Evolutionary conservation across 1,139 yeast species (phyloP), one percentile per base, ranked within the genome.

Genomic region (Zygosaccharomyces pseudobailii): DNA sequence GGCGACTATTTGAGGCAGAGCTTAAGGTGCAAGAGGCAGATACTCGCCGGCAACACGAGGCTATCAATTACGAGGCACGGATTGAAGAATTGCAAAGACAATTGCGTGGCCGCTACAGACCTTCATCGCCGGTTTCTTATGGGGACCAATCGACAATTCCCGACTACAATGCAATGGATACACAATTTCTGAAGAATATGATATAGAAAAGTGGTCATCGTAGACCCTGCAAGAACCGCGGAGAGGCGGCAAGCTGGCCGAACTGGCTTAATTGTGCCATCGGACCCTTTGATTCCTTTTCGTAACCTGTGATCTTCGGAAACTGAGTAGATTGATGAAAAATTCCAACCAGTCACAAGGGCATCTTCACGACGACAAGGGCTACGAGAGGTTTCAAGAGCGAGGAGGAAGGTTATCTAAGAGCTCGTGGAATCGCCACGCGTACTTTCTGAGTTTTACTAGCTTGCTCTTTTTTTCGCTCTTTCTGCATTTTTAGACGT

Each of bases 21-120:
- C 40, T 49, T 30, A 58, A 52, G 43, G 44, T 59, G 5, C 55
- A 57, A 40, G 63, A 62, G n/a, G 55, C 55, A 17, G 55, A 56
- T 27, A 52, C 52, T 6, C 13, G 47, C 9, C 49, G 55, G 34
- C 46, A 53, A 20, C 33, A 47, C 6, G 58, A 59, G 17, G 41
- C 56, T 8, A 37, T 43, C 9, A 45, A 44, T 7, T 56, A 55
- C 25, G 54, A 65, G 21, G 50, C 54, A 20, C 47, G 55, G 21
- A 56, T 62, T 20, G 46, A 48, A 34, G 57, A 56, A 21, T 49
- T 64, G 9, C 62, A 64, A 42, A 37, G 34, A 36, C 39, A 48
- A 42, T 22, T 52, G n/a, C 34, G 35, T 13, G 27, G 19, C 7
- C 42, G 42, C 20, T 40, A 43, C 22, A 39, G 24, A 9, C 46